Conservation (phyloP, 306 rosid species). For the Rosa rugosa region DNA sequence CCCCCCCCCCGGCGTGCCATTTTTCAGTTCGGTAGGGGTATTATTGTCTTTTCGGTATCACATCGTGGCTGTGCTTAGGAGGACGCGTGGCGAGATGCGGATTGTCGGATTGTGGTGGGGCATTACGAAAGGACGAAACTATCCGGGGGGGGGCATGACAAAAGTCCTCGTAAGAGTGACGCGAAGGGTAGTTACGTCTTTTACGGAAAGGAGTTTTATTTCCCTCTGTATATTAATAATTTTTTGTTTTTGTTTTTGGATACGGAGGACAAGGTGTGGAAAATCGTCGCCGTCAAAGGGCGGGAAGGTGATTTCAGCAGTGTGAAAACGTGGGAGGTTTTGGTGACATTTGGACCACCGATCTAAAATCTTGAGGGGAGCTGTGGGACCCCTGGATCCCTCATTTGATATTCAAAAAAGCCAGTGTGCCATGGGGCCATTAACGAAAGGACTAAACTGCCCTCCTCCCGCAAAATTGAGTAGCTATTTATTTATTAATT, state of each 20-base stretch:
- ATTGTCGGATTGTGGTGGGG: neutral
- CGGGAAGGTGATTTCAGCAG: conserved; percentile 15
- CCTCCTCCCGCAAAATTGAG: neutral
- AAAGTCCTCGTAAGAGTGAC: neutral
- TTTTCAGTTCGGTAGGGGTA: neutral
- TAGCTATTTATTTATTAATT: neutral
- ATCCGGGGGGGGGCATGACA: conserved; percentile 14
- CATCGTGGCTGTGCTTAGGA: neutral
- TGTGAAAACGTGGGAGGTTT: conserved; percentile 1
- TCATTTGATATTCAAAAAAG: neutral
- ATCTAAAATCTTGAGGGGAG: neutral
- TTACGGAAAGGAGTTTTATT: neutral
- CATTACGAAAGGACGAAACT: neutral
- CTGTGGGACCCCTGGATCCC: conserved; percentile 1
- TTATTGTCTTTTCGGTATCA: neutral
- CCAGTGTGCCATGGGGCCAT: neutral
- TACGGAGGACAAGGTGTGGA: conserved; percentile 37
- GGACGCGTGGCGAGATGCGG: conserved; percentile 12
- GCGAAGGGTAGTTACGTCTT: neutral
- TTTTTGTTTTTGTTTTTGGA: neutral
- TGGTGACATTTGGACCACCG: conserved; percentile 23
- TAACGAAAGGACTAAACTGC: neutral
- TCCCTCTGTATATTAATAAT: neutral
- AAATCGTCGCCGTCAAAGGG: conserved; percentile 68
- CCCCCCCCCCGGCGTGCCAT: conserved; percentile 5